These are phyloP conservation scores for Chlorella ohadii DNA, from an alignment of 139 green algal genomes.

Conservation along the genomic window DNA sequence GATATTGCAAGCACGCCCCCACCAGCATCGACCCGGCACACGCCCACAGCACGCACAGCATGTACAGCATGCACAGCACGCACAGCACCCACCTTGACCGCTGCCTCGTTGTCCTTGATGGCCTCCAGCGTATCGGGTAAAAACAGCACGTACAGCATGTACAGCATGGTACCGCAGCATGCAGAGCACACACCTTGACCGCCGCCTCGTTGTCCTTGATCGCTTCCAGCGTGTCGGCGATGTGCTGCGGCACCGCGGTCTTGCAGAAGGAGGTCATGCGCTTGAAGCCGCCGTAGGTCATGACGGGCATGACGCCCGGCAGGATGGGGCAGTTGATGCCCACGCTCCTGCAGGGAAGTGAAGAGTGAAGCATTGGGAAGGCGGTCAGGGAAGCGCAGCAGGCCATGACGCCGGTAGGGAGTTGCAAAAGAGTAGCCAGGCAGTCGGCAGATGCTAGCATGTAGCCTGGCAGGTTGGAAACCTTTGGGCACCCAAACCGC, in stretches of 20 bases:
- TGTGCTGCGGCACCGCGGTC: conserved; percentile 84
- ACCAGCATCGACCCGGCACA: no score
- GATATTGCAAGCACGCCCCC: no score
- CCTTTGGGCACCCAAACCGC: not conserved
- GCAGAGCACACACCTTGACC: conserved; percentile 67
- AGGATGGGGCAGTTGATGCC: conserved; percentile 94
- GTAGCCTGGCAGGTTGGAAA: no score
- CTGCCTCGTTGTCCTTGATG: conserved; percentile 97
- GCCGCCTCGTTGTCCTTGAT: conserved; percentile 97
- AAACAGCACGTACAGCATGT: conserved; percentile 84
- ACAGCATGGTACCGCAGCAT: no score
- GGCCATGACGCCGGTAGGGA: no score
- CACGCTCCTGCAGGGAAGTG: conserved; percentile 64
- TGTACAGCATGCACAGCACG: conserved; percentile 79
- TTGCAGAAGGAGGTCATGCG: conserved; percentile 99
- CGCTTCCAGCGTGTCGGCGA: conserved; percentile 81
- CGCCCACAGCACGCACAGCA: no score
- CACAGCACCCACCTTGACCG: conserved; percentile 65
- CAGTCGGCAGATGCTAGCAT: no score
- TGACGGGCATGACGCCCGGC: conserved; percentile 98
- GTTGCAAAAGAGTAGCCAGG: no score
- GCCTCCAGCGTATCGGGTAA: conserved; percentile 82
- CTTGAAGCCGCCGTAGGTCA: conserved; percentile 97
- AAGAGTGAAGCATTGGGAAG: no score
- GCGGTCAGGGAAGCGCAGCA: no score